Evolutionary conservation across 164 flowering plant species (phyloP).

Genomic region (Umbilicus rupestris): DNA sequence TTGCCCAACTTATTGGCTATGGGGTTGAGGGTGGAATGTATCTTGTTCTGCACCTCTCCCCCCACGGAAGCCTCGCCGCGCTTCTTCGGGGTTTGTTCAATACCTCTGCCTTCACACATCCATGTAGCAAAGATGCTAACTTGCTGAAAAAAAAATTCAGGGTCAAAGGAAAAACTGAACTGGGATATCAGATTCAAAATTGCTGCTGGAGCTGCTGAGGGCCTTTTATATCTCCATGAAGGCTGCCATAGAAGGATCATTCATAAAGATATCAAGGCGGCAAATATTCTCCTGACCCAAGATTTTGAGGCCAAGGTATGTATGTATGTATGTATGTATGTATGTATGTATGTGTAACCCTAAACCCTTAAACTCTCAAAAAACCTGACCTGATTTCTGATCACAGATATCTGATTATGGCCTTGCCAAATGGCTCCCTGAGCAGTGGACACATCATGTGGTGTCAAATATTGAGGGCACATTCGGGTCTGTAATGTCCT

Average conservation of each 20-base stretch:
- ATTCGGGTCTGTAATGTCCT: constrained; percentile 22
- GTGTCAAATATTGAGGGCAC: constrained; percentile 31
- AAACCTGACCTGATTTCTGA: neutral
- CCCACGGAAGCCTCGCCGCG: constrained; percentile 42
- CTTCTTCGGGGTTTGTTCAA: constrained; percentile 31
- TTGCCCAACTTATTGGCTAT: constrained; percentile 44
- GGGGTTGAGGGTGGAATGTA: constrained; percentile 44
- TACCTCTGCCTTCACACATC: neutral
- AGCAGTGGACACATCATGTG: constrained; percentile 24
- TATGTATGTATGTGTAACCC: neutral
- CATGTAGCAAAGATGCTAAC: neutral
- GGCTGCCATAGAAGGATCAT: constrained; percentile 32
- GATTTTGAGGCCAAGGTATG: constrained; percentile 28
- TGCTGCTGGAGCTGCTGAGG: constrained; percentile 44
- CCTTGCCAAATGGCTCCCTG: constrained; percentile 31
- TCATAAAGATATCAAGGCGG: constrained; percentile 30
- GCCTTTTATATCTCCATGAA: constrained; percentile 36
- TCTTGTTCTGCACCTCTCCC: constrained; percentile 43
- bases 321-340: neutral
- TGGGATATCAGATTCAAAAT: constrained; percentile 46
- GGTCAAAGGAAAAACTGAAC: constrained; percentile 25
- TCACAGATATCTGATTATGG: constrained; percentile 35
- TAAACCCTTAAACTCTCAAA: neutral
- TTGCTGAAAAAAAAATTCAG: constrained; percentile 15
- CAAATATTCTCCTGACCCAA: constrained; percentile 27